phyloP scores from a whole-genome alignment of 176 grass and related monocot genomes.

The Oryza rufipogon region DNA sequence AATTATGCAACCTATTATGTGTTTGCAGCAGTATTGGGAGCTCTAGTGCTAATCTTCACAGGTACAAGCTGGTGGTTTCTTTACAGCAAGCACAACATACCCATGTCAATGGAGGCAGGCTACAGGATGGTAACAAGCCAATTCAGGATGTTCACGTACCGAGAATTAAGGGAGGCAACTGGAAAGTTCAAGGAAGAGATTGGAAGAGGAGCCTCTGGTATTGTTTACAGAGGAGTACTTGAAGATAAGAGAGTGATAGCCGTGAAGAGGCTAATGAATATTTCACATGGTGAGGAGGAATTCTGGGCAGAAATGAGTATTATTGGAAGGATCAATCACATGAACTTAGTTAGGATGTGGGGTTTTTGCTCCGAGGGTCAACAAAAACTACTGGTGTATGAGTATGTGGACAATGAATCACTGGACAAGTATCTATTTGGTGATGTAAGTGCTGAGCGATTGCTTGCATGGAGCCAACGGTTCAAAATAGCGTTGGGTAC shows the following conservation, averaged over 20 bases:
- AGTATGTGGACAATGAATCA: constrained; percentile 73
- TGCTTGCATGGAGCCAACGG: constrained; percentile 61
- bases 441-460: constrained; percentile 38
- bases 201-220: constrained; percentile 66
- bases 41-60: constrained; percentile 54
- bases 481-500: constrained; percentile 74
- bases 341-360: constrained; percentile 72
- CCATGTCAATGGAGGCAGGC: constrained; percentile 58
- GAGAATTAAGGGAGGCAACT: constrained; percentile 58
- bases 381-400: constrained; percentile 62
- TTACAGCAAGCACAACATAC: constrained; percentile 50
- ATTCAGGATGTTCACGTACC: constrained; percentile 67
- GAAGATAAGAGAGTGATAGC: constrained; percentile 63
- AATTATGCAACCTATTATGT: constrained; percentile 57
- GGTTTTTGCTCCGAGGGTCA: constrained; percentile 52
- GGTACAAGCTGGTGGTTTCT: constrained; percentile 68
- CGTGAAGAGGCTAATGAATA: constrained; percentile 63
- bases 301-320: constrained; percentile 60
- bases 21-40: constrained; percentile 55
- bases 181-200: constrained; percentile 80
- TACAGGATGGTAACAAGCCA: constrained; percentile 66
- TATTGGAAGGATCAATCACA: constrained; percentile 66
- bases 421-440: constrained; percentile 67
- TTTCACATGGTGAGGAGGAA: constrained; percentile 61
- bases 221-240: constrained; percentile 67